Evolutionary conservation across 768 basidiomycete species (phyloP).

Genomic region (Suillus luteus): DNA sequence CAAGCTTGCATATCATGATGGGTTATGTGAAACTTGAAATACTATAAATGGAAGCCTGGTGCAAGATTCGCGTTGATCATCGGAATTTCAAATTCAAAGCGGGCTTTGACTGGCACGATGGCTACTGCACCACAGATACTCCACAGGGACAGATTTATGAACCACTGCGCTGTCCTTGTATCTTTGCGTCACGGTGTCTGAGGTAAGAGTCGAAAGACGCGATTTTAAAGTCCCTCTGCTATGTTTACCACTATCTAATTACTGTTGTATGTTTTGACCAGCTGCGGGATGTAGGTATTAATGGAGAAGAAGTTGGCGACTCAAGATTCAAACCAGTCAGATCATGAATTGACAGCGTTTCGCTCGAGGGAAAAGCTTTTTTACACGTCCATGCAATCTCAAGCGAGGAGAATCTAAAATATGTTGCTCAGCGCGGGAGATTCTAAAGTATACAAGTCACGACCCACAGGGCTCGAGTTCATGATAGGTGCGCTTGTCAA

Average conservation of each 20-base stretch:
- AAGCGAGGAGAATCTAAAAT: not conserved
- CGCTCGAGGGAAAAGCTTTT: not conserved
- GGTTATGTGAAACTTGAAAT: constrained; percentile 47
- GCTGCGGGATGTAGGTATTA: not conserved
- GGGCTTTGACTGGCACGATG: not conserved
- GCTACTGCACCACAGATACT: not conserved
- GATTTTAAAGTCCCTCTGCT: not conserved
- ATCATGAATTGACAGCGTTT: not conserved
- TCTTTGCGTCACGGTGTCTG: too few species aligned
- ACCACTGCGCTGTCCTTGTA: not conserved
- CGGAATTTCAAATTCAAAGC: too few species aligned
- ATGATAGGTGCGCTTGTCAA: not conserved
- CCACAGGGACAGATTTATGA: not conserved
- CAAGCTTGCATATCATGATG: constrained; percentile 26
- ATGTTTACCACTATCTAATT: too few species aligned
- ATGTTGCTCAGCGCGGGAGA: not conserved
- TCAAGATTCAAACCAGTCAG: not conserved
- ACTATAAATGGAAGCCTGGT: not conserved
- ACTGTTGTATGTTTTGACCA: too few species aligned
- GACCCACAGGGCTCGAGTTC: not conserved
- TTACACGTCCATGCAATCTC: not conserved
- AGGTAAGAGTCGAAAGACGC: not conserved
- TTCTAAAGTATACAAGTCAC: not conserved
- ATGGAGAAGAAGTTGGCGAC: not conserved
- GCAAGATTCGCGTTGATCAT: not conserved